These are phyloP conservation scores for Ustilago hordei DNA, from an alignment of 1,284 basidiomycete genomes.

Conservation along the genomic window DNA sequence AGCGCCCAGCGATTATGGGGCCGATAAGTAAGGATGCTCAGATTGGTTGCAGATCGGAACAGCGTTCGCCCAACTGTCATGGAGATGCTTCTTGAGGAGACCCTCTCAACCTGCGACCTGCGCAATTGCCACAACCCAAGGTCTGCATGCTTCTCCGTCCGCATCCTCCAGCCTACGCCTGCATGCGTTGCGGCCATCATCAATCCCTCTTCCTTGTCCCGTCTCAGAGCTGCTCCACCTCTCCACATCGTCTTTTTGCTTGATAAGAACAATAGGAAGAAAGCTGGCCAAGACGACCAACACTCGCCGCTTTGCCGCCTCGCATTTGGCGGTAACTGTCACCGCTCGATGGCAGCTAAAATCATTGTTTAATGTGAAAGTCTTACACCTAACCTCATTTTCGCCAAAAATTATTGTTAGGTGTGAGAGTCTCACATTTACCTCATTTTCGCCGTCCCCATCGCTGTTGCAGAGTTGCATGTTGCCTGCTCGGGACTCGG, in stretches of 20 bases:
- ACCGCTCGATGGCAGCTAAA: background rate
- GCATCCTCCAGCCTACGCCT: background rate
- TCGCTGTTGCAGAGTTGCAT: background rate
- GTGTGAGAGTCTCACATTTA: background rate
- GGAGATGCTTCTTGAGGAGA: background rate
- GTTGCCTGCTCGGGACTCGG: background rate
- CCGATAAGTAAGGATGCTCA: background rate
- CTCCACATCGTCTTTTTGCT: background rate
- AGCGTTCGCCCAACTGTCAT: slow-evolving; percentile 6
- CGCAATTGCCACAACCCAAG: slow-evolving; percentile 21
- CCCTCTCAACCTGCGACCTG: slow-evolving; percentile 1
- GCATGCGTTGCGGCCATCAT: background rate
- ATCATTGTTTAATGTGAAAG: background rate
- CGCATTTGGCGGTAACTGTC: background rate
- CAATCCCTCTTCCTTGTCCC: background rate
- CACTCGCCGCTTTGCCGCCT: slow-evolving; percentile 3
- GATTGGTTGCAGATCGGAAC: slow-evolving; percentile 4
- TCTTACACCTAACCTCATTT: background rate
- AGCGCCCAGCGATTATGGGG: background rate
- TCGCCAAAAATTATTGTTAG: background rate
- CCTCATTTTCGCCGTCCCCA: too few relatives aligned
- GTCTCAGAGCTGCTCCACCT: background rate
- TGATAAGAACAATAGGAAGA: background rate
- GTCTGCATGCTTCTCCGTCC: background rate
- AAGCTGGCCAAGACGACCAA: slow-evolving; percentile 9